phyloP scores from a whole-genome alignment of 2,329 filamentous ascomycete species.

The Stemphylium vesicarium region DNA sequence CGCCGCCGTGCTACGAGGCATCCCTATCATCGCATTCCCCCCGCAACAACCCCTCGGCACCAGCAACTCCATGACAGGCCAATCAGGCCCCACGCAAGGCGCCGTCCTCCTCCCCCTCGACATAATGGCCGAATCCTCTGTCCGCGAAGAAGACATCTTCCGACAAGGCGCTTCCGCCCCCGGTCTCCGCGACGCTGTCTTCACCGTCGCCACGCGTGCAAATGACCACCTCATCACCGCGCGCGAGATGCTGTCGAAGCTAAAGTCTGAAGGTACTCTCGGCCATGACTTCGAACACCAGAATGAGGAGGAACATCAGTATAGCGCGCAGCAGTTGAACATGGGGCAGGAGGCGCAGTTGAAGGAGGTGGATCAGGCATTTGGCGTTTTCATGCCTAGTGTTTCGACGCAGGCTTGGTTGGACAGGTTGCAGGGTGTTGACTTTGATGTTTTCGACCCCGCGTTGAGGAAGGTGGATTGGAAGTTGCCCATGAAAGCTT shows the following conservation, averaged over 20 bases:
- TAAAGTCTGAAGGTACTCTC: slow-evolving; percentile 74
- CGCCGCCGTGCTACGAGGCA: slow-evolving; percentile 79
- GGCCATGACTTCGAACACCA: slow-evolving; percentile 91
- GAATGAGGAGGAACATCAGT: slow-evolving; percentile 72
- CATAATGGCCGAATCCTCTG: slow-evolving; percentile 80
- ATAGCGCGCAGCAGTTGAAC: slow-evolving; percentile 50
- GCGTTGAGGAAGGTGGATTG: slow-evolving; percentile 72
- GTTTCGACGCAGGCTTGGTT: slow-evolving; percentile 81
- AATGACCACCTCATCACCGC: slow-evolving; percentile 96
- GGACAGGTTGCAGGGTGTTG: slow-evolving; percentile 73
- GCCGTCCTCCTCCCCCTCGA: slow-evolving; percentile 84
- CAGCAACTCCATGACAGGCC: slow-evolving; percentile 37
- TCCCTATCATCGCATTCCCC: slow-evolving; percentile 86
- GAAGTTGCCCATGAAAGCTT: slow-evolving; percentile 83
- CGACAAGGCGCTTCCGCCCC: slow-evolving; percentile 77
- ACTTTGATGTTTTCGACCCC: slow-evolving; percentile 82
- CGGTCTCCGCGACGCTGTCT: slow-evolving; percentile 87
- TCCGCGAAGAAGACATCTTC: slow-evolving; percentile 90
- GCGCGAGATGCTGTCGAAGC: slow-evolving; percentile 84
- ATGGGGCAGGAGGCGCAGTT: slow-evolving; percentile 47
- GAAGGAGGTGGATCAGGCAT: slow-evolving; percentile 69
- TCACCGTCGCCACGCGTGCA: slow-evolving; percentile 88
- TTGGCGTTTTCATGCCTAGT: slow-evolving; percentile 81
- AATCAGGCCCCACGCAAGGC: slow-evolving; percentile 60
- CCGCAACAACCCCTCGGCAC: slow-evolving; percentile 63